These are phyloP conservation scores for Trichoderma asperelloides DNA, from an alignment of 495 filamentous ascomycete species.

Conservation along the genomic window DNA sequence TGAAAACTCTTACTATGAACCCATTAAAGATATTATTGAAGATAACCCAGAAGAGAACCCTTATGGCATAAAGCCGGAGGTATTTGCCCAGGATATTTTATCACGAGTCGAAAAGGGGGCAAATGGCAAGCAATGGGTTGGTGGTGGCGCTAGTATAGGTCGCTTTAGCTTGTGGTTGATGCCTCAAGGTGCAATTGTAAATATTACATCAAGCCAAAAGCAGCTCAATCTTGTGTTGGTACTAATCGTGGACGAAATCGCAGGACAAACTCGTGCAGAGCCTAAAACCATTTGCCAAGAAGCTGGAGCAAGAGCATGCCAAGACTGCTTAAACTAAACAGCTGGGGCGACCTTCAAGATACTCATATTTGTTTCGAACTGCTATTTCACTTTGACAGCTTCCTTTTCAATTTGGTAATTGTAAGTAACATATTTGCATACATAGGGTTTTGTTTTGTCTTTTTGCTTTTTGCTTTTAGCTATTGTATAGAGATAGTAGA, in stretches of 20 bases:
- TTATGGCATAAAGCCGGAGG: background rate
- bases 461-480: no score
- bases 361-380: no score
- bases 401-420: no score
- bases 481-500: no score
- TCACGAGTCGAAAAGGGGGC: background rate
- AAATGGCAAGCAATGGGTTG: background rate
- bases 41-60: background rate
- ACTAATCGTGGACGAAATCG: background rate
- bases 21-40: background rate
- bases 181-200: background rate
- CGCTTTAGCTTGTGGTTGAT: background rate
- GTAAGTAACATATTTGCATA: no score
- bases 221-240: background rate
- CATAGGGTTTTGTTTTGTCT: no score
- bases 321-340: background rate
- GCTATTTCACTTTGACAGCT: no score
- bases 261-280: background rate
- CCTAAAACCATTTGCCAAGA: background rate
- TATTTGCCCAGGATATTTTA: background rate
- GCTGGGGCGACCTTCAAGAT: no score
- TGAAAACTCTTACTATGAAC: background rate
- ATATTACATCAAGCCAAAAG: background rate
- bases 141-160: background rate
- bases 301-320: background rate